These are phyloP conservation scores for Anethum foeniculum DNA, from an alignment of 140 eudicot genomes.

Conservation along the genomic window DNA sequence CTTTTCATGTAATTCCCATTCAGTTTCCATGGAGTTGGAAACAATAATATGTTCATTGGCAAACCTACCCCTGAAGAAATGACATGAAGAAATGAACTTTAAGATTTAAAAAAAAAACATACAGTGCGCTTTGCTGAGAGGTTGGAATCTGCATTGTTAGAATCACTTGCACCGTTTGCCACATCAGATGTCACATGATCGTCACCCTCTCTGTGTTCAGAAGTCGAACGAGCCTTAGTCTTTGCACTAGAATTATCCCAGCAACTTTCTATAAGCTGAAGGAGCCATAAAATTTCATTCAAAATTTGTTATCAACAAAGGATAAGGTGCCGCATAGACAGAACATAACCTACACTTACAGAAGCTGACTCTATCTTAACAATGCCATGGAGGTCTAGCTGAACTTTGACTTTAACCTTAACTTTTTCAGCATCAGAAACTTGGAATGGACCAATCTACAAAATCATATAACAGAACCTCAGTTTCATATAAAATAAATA, in stretches of 20 bases:
- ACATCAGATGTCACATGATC: slow-evolving; percentile 25
- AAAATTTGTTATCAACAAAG: slow-evolving; percentile 1
- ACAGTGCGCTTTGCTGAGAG: slow-evolving; percentile 32
- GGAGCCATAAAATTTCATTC: slow-evolving; percentile 5
- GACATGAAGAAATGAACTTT: not conserved
- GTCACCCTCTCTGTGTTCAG: slow-evolving; percentile 40
- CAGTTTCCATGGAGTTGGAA: not conserved
- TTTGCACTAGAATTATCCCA: slow-evolving; percentile 21
- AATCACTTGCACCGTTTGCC: slow-evolving; percentile 32
- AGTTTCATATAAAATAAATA: not conserved
- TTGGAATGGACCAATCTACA: slow-evolving; percentile 74
- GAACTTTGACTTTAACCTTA: slow-evolving; percentile 63
- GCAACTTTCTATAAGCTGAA: slow-evolving; percentile 54
- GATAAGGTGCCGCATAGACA: not conserved
- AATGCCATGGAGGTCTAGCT: slow-evolving; percentile 68
- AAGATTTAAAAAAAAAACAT: slow-evolving; percentile 18
- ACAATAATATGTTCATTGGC: not conserved
- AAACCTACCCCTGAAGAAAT: not conserved
- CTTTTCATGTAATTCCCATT: too few species aligned
- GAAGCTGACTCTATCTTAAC: slow-evolving; percentile 62
- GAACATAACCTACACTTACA: slow-evolving; percentile 38
- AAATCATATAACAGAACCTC: slow-evolving; percentile 6
- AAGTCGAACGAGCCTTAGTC: slow-evolving; percentile 26
- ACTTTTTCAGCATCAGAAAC: slow-evolving; percentile 35
- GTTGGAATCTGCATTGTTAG: slow-evolving; percentile 21